A percentile compares a stretch with the other conserved stretches of the same genome.
These are phyloP conservation scores for Phytophthora cryptogea DNA, from an alignment of 352 stramenopile genomes.

Conservation along the genomic window DNA sequence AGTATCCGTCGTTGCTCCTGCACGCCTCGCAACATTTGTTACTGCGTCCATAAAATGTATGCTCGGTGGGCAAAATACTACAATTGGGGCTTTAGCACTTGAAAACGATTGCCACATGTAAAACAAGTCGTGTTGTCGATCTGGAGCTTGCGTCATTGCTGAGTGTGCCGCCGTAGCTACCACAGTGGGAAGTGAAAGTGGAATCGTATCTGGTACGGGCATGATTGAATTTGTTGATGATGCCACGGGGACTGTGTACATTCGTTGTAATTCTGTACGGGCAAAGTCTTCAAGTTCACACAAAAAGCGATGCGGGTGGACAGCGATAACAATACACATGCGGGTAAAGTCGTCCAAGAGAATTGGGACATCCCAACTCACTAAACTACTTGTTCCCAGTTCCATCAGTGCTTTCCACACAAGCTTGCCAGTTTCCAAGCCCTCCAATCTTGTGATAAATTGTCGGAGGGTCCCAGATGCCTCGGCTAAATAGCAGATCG, in stretches of 20 bases:
- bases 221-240: neutral
- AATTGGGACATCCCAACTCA: slow-evolving; percentile 11
- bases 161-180: slow-evolving; percentile 23
- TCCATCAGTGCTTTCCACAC: slow-evolving; percentile 33
- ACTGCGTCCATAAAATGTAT: slow-evolving; percentile 48
- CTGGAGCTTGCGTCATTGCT: slow-evolving; percentile 9
- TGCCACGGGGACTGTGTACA: slow-evolving; percentile 7
- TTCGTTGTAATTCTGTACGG: slow-evolving; percentile 17
- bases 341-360: slow-evolving; percentile 25
- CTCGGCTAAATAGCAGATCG: slow-evolving; percentile 38
- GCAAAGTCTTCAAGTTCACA: slow-evolving; percentile 40
- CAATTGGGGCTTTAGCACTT: slow-evolving; percentile 31
- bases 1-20: slow-evolving; percentile 42
- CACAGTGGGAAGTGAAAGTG: slow-evolving; percentile 16
- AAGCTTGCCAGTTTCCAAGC: slow-evolving; percentile 3
- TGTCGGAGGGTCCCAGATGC: slow-evolving; percentile 26
- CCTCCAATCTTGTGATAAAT: slow-evolving; percentile 35
- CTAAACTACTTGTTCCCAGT: slow-evolving; percentile 5
- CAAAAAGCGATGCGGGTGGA: slow-evolving; percentile 33
- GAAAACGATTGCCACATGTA: slow-evolving; percentile 50
- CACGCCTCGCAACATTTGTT: slow-evolving; percentile 27
- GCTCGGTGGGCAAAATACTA: slow-evolving; percentile 33
- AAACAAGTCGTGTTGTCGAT: slow-evolving; percentile 20
- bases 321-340: slow-evolving; percentile 31
- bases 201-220: neutral